Conservation (phyloP, 2,329 filamentous ascomycete species). For the Colletotrichum chlorophyti region DNA sequence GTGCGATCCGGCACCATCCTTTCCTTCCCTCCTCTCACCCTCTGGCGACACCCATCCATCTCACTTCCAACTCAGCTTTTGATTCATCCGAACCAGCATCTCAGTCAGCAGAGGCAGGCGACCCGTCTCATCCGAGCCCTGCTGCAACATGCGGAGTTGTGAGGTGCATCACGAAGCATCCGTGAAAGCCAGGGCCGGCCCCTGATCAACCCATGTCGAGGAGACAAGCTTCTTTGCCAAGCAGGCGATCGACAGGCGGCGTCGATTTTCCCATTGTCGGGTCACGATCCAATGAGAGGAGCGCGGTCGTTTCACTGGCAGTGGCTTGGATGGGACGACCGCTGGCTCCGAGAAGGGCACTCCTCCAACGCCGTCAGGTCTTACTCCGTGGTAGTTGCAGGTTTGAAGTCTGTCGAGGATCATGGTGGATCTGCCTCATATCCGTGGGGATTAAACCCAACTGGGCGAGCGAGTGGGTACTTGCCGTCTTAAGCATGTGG, state of each 20-base stretch:
- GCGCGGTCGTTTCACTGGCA: neutral
- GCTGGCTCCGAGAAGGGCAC: neutral
- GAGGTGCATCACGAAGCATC: constrained; percentile 3
- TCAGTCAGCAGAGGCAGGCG: no score
- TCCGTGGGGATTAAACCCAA: constrained; percentile 22
- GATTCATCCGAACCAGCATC: constrained; percentile 16
- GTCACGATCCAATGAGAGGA: neutral
- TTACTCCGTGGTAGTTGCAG: constrained; percentile 13
- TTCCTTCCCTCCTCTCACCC: neutral
- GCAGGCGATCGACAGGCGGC: constrained; percentile 14
- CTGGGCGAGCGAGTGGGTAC: constrained; percentile 1
- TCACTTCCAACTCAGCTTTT: neutral
- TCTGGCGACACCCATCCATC: constrained; percentile 11
- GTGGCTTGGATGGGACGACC: neutral
- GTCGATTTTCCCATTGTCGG: constrained; percentile 1
- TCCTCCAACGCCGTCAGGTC: no score
- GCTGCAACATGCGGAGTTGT: constrained; percentile 14
- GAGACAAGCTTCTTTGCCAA: constrained; percentile 29
- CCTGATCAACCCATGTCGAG: constrained; percentile 9
- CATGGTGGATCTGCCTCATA: constrained; percentile 27
- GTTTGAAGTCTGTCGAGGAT: constrained; percentile 30
- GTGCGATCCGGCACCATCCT: neutral
- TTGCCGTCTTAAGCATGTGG: constrained; percentile 7
- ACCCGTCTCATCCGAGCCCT: constrained; percentile 25
- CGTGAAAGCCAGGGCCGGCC: constrained; percentile 3